Base-by-base conservation (phyloP, 305 asterid genomes). In the Fraxinus greggii region DNA sequence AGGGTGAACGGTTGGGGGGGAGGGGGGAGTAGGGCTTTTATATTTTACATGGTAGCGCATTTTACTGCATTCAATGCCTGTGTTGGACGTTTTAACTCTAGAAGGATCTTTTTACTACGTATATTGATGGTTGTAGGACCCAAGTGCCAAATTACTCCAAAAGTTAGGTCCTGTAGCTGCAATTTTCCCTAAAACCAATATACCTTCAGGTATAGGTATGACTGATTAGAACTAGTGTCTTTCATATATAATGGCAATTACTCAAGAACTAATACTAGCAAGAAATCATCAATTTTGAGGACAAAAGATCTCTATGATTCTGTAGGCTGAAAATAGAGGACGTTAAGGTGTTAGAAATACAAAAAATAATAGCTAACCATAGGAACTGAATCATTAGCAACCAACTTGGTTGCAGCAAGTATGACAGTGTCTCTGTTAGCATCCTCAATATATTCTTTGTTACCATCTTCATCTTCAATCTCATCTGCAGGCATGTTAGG, bases 401-500 rank as follows among this genome's bases (percentile, higher is more conserved):
- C 95, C 86, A 96, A 84, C 88, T 92, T 93, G 81, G 92, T 86
- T 54, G 94, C 91, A 86, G 92, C 91, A 88, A 90, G 85, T 94
- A 94, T 91, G 85, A 93, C 90, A 3, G 93, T 88, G 83, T 90
- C 98, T 78, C 93, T 87, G 88, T 93, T 93, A 79, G 93, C 90
- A 89, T 96, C 98, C 90, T 96, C 98, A 77, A 90, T 85, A 85
- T 96, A 96, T 88, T 94, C 99, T 85, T 83, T 88, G 84, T 89
- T 93, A 76, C 86, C 91, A 84, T 90, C 95, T 83, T 93, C 98
- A 80, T 94, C 98, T 70, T 93, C 99, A 13, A 86, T 87, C 80
- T 91, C 97, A 85, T 92, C 99, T 96, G 89, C 86, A 84, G 80
- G 75, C 78, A 81, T 2, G 72, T 61, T 75, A 32, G 36, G 42